Base-by-base conservation (phyloP, 73 alveolate species). In the Paramecium sexaurelia region DNA sequence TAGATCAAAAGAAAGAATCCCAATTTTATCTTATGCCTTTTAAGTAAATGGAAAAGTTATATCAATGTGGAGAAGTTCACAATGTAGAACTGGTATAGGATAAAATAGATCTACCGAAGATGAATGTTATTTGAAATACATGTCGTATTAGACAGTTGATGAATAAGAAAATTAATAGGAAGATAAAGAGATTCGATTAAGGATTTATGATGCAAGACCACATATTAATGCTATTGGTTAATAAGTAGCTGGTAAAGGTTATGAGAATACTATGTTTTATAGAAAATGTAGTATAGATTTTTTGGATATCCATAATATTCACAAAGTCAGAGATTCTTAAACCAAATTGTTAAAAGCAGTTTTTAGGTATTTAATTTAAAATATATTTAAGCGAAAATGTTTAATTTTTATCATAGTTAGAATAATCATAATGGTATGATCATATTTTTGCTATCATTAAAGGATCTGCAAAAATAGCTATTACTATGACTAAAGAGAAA, bases 281-380 rank as follows among this genome's bases (percentile, higher is more conserved):
- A 91, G 87, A 47, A 92, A 92, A 85, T 96, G 97, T 56, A 96
- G 96, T 20, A 94, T 98, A 11, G 96, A 67, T 24, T 98, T 97
- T 92, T 94, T 98, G 55, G 96, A 96, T 88, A 98, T 98, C 55
- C 99, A 96, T 68, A 98, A 98, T 78, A 98, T 98, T 56, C 99
- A 98, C 78, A 97, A 94, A 91, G 99, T 98, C 9, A 94, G 99
- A 85, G 98, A 96, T 55, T 95, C 99, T 5, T 91, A 92, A 35
- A 95, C 85, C 8, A 68, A 93, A 55, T 37, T 93, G 41, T 32
- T 37, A 6, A 84, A 84, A 29, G 66, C 93, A 15, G 66, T 91
- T 43, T 69, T 55, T 33, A 71, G 27, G 86, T 71, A 71, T 71
- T 1, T 71, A 17, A 32, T 71, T 71, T 32, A 1, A 17, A 17